A percentile compares a stretch with the other conserved stretches of the same genome.
Evolutionary conservation across 2,329 filamentous ascomycete genomes (phyloP).

Genomic region (Ophiostoma himal-ulmi): DNA sequence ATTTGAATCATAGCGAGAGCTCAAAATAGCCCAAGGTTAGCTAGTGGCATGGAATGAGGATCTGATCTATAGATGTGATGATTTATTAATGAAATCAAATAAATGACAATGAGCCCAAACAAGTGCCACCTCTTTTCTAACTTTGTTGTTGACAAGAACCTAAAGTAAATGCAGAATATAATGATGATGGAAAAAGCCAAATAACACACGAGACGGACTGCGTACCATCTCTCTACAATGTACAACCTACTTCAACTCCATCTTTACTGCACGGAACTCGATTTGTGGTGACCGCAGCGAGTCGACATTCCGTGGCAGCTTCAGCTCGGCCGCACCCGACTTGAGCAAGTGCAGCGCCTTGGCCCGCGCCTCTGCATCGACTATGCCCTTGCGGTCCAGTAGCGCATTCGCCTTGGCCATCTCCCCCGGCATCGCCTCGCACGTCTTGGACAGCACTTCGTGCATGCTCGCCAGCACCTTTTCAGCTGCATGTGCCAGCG

Average conservation of each 20-base stretch:
- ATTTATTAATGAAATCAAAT: neutral
- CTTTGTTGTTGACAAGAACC: neutral
- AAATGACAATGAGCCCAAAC: neutral
- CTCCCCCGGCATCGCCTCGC: slow-evolving; percentile 54
- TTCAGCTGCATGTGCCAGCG: slow-evolving; percentile 75
- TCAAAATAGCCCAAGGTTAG: neutral
- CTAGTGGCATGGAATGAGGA: neutral
- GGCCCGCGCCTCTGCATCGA: slow-evolving; percentile 39
- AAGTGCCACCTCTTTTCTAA: neutral
- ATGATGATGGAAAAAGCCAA: neutral
- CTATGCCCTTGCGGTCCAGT: slow-evolving; percentile 21
- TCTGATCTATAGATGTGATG: neutral
- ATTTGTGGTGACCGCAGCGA: slow-evolving; percentile 61
- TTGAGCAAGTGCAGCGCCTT: slow-evolving; percentile 60
- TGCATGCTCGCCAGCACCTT: slow-evolving; percentile 93
- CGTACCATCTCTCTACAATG: no score
- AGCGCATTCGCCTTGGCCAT: slow-evolving; percentile 40
- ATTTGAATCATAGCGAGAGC: neutral
- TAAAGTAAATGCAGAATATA: neutral
- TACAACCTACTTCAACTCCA: slow-evolving; percentile 34
- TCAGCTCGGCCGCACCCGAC: slow-evolving; percentile 84
- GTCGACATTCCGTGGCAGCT: slow-evolving; percentile 68
- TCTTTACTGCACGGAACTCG: slow-evolving; percentile 53
- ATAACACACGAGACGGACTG: neutral
- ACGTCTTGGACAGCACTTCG: slow-evolving; percentile 65